Percentiles rank a stretch among this genome's conserved stretches.
phyloP scores from a whole-genome alignment of 768 basidiomycete species.

The Lactifluus hygrophoroides region DNA sequence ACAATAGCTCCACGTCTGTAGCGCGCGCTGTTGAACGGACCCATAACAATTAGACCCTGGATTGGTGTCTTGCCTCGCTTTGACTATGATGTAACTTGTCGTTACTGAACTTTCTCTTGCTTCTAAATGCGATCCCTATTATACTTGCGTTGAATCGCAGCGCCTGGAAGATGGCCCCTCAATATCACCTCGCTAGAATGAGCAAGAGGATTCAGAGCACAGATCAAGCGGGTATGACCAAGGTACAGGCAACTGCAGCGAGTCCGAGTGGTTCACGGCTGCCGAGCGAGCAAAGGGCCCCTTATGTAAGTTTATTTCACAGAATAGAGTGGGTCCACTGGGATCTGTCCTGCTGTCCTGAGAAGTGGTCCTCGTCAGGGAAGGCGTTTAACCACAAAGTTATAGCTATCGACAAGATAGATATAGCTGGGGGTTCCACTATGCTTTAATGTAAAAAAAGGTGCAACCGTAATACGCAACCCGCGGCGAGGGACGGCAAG shows the following conservation, averaged over 20 bases:
- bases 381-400: background rate
- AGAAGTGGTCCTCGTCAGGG: background rate
- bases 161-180: no score
- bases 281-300: background rate
- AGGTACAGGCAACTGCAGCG: conserved; percentile 4
- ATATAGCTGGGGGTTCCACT: background rate
- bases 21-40: background rate
- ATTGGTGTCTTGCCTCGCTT: no score
- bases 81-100: no score
- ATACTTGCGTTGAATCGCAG: no score
- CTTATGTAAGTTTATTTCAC: conserved; percentile 16
- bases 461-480: background rate
- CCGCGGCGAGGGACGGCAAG: conserved; percentile 1
- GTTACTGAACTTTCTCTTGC: no score
- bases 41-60: background rate
- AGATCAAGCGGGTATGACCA: conserved; percentile 8
- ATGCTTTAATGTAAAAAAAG: background rate
- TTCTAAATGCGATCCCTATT: no score
- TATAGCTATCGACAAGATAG: background rate
- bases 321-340: conserved; percentile 13
- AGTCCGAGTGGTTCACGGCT: background rate
- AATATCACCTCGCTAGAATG: no score
- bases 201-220: conserved; percentile 10
- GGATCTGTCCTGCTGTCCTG: background rate
- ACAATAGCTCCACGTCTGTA: conserved; percentile 8